phyloP scores from a whole-genome alignment of 108 stramenopile species.

The Nitzschia putrida region DNA sequence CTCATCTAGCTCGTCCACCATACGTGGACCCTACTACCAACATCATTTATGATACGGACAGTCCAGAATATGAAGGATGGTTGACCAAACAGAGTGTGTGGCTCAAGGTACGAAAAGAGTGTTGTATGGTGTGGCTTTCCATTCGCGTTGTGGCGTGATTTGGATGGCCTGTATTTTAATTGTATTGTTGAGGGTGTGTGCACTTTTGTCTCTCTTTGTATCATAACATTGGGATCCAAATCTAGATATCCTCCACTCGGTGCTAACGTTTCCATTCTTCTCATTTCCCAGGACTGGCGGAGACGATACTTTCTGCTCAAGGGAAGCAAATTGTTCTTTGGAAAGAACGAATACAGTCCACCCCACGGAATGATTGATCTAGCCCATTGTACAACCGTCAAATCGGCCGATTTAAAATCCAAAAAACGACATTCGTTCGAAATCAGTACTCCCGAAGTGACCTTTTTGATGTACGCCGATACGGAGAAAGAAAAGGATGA shows the following conservation, averaged over 20 bases:
- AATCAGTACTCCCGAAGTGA: slow-evolving; percentile 94
- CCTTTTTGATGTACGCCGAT: slow-evolving; percentile 96
- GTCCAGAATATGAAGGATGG: slow-evolving; percentile 88
- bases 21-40: slow-evolving; percentile 85
- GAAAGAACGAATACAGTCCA: slow-evolving; percentile 73
- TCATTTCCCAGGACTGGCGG: slow-evolving; percentile 91
- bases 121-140: background rate
- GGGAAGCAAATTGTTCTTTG: slow-evolving; percentile 95
- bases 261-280: no score
- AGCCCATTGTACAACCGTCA: slow-evolving; percentile 96
- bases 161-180: background rate
- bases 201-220: no score
- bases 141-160: slow-evolving; percentile 20
- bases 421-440: slow-evolving; percentile 96
- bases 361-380: slow-evolving; percentile 96
- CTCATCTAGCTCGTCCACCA: slow-evolving; percentile 64
- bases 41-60: slow-evolving; percentile 78
- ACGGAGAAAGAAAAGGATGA: slow-evolving; percentile 99
- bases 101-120: slow-evolving; percentile 67
- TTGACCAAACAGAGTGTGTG: slow-evolving; percentile 91
- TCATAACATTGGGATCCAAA: no score
- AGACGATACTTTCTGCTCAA: slow-evolving; percentile 97
- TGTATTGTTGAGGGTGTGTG: no score
- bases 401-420: slow-evolving; percentile 95
- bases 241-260: no score